phyloP scores from a whole-genome alignment of 805 yeast genomes.

The Candida oleophila region DNA sequence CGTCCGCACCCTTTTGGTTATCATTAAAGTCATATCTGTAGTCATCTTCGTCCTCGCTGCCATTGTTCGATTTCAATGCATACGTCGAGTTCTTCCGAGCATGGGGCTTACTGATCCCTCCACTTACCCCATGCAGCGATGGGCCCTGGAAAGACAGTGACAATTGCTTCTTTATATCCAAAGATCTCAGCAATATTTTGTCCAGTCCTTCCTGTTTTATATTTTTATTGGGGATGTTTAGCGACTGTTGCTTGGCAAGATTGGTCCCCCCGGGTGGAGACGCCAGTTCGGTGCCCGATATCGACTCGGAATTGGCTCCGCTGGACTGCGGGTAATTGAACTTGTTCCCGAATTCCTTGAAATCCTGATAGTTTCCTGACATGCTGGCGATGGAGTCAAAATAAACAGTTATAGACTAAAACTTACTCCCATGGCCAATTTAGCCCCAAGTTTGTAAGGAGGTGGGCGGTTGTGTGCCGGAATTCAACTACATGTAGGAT shows the following conservation, averaged over 20 bases:
- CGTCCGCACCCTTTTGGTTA: no score
- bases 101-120: conserved; percentile 39
- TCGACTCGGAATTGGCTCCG: conserved; percentile 12
- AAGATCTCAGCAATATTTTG: conserved; percentile 26
- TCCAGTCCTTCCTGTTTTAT: conserved; percentile 24
- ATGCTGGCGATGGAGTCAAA: conserved; percentile 1
- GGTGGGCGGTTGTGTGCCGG: no score
- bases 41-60: conserved; percentile 14
- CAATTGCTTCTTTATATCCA: conserved; percentile 41
- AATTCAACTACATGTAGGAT: no score
- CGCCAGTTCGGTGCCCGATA: conserved; percentile 12
- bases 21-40: conserved; percentile 12
- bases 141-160: conserved; percentile 34
- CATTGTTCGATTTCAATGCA: conserved; percentile 20
- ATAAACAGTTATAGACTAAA: no score
- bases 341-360: conserved; percentile 16
- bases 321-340: conserved; percentile 10
- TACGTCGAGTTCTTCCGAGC: conserved; percentile 34
- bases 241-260: conserved; percentile 11
- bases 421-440: no score
- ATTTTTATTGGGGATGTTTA: conserved; percentile 29
- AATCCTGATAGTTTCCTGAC: conserved; percentile 15
- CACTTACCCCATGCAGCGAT: conserved; percentile 16
- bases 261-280: conserved; percentile 11
- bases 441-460: no score